phyloP scores from a whole-genome alignment of 1,284 basidiomycete species.

The Puccinia hordei region DNA sequence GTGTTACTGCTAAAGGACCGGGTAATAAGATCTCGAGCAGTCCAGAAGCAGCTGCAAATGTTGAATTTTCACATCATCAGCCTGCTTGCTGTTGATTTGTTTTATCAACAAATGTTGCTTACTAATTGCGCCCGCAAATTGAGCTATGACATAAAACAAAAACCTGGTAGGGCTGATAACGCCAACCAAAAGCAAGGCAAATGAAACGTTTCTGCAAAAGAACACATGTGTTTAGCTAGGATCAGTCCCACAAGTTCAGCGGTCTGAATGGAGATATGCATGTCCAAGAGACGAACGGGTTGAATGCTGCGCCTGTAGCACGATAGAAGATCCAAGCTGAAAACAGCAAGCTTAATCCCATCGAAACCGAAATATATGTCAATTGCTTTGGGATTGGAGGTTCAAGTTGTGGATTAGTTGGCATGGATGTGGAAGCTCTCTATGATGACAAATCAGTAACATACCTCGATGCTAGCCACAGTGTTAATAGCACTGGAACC shows the following conservation, averaged over 20 bases:
- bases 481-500: constrained; percentile 45
- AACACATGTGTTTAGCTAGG: constrained; percentile 55
- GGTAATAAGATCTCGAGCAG: constrained; percentile 31
- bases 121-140: constrained; percentile 56
- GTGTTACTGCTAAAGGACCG: constrained; percentile 38
- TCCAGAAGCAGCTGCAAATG: constrained; percentile 20
- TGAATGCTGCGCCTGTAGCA: constrained; percentile 65
- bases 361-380: constrained; percentile 68
- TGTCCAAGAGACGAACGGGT: constrained; percentile 55
- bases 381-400: constrained; percentile 51
- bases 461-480: constrained; percentile 42
- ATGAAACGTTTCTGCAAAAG: constrained; percentile 73
- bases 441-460: no score
- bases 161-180: constrained; percentile 68
- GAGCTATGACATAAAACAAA: constrained; percentile 68
- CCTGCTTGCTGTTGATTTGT: background rate
- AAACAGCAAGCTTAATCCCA: constrained; percentile 71
- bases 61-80: background rate
- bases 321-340: constrained; percentile 75
- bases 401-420: background rate
- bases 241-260: constrained; percentile 5
- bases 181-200: constrained; percentile 68
- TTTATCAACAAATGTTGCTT: background rate
- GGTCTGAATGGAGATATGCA: background rate
- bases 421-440: no score